Evolutionary conservation across 78 protist species (phyloP).

Genomic region (Dictyostelium capitatum): DNA sequence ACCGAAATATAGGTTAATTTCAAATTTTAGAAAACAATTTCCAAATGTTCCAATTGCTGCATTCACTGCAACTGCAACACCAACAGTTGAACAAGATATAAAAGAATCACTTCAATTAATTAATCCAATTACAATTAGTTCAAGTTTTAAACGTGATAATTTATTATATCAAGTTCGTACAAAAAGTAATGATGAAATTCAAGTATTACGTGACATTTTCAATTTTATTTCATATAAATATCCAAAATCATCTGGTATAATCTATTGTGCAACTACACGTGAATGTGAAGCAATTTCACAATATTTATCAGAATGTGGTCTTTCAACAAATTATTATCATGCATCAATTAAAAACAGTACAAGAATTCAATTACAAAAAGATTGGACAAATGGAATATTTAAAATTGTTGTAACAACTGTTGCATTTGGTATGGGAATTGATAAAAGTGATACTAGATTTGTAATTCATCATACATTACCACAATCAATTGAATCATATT

Average conservation of each 20-base stretch:
- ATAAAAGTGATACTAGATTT: constrained; percentile 94
- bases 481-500: constrained; percentile 94
- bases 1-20: constrained; percentile 62
- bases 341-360: constrained; percentile 14
- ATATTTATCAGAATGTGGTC: constrained; percentile 18
- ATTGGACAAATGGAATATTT: constrained; percentile 84
- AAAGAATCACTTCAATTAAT: not conserved
- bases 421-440: constrained; percentile 99
- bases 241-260: constrained; percentile 28
- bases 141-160: constrained; percentile 32
- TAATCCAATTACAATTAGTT: not conserved
- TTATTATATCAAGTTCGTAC: constrained; percentile 24
- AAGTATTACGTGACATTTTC: constrained; percentile 2
- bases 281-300: constrained; percentile 85
- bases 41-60: constrained; percentile 77
- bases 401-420: constrained; percentile 95
- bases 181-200: not conserved
- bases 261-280: constrained; percentile 56
- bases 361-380: constrained; percentile 40
- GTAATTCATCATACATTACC: constrained; percentile 96
- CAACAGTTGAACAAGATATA: constrained; percentile 41
- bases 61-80: constrained; percentile 89
- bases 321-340: constrained; percentile 84
- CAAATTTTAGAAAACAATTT: not conserved
- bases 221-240: not conserved